Evolutionary conservation across 768 basidiomycete genomes (phyloP), one percentile per base, ranked within the genome.

Genomic region (Mycena floridula): DNA sequence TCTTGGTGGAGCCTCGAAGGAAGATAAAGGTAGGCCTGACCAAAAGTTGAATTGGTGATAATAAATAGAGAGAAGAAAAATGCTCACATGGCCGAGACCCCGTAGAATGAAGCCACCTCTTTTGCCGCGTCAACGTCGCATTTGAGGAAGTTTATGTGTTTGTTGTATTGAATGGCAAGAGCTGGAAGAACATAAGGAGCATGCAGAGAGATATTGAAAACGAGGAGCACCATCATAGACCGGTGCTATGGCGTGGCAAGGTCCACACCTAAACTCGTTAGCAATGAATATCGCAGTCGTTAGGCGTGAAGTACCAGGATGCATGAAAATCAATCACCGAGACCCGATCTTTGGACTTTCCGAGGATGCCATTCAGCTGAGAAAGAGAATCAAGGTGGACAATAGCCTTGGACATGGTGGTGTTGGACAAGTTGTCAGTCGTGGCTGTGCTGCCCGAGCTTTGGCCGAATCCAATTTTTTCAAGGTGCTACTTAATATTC

Each of bases 311-410:
- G 4, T 39, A 87, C 89, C 89, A 91, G 49, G 81, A 76, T 44
- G 89, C 89, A 60, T 89, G 85, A 56, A 91, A 91, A 63, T 91
- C 89, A 48, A 91, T 87, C 47, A 91, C 82, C 86, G 88, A 39
- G 20, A 89, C 59, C 57, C 86, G 88, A 43, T 76, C 72, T 46
- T 72, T 73, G 3, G 77, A 76, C 53, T 75, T 73, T 6, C 72
- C 69, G 22, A 89, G 60, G 36, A 85, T 69, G 6, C 59, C 61
- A 42, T 82, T 72, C 44, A 90, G 73, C 46, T 88, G 74, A 5
- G 79, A 66, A n/a, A 77, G 58, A 13, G 84, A 85, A 8, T 66
- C 68, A 18, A 89, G 54, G 54, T 35, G 32, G 32, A 30, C 32
- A 35, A 35, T 35, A 35, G 32, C 32, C 18, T n/a, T n/a, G n/a